Base-by-base conservation (phyloP, 129 eudicot genomes). In the Flaveria brownii region DNA sequence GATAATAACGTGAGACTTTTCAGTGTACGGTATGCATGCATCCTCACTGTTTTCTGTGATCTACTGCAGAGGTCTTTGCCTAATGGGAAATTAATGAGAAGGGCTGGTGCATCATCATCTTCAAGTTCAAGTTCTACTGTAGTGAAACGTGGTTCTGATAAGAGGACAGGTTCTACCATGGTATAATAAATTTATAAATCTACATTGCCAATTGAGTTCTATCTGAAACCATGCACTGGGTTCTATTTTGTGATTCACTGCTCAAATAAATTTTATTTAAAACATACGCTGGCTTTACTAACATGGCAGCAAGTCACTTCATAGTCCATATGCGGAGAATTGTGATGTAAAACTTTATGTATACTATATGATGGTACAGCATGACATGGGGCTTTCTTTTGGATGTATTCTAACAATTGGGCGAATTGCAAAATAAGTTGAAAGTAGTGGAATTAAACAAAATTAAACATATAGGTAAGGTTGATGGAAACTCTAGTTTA, bases 71-170 rank as follows among this genome's bases (percentile, higher is more conserved):
- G 86, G 81, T 73, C 84, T 20, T 20, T 83, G 47, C 39, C 82
- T 74, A 84, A 85, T 81, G 89, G 88, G 72, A 90, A 87, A 57
- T 41, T 84, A 79, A 69, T 78, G 46, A 87, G 87, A 90, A 82
- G 89, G 62, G 80, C 67, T 47, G 92, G 87, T 81, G 76, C 82
- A 78, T 83, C 88, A 55, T 76, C 90, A 80, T 5, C 41, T 36
- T 36, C 41, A 36, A 36, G 41, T 36, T 71, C 90, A 25, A 82
- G 78, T 70, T 77, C 96, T 42, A 69, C 66, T 73, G 74, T 82
- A 23, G 71, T 80, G 20, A 87, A 83, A 77, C 73, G 89, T 60
- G 85, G 84, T 67, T 85, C 90, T 25, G 92, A 85, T 22, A 87
- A 83, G 82, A 83, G 90, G 64, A 77, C 72, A 81, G 26, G 73